Conservation (phyloP, 768 basidiomycete species). For the Psilocybe sp. region DNA sequence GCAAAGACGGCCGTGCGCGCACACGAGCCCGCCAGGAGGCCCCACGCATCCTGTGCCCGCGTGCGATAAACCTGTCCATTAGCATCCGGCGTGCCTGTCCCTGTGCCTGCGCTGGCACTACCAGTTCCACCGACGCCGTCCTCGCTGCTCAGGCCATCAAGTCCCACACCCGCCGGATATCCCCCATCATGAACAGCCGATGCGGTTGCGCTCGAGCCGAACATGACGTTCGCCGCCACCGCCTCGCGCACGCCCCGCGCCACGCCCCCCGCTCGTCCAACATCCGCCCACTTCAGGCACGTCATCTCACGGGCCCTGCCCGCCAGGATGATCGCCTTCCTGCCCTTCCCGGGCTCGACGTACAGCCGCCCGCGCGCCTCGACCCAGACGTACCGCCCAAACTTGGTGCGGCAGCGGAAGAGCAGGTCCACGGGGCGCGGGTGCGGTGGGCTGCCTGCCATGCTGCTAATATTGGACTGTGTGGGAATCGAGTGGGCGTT, state of each 20-base stretch:
- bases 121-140: conserved; percentile 39
- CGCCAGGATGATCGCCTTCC: conserved; percentile 91
- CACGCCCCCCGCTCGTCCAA: conserved; percentile 52
- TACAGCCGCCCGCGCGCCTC: conserved; percentile 88
- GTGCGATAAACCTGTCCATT: too few relatives aligned
- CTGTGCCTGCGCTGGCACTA: too few relatives aligned
- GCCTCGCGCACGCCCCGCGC: conserved; percentile 14
- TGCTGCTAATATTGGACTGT: not conserved
- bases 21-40: too few relatives aligned
- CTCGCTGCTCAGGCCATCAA: conserved; percentile 61
- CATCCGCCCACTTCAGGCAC: conserved; percentile 54
- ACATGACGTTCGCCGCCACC: not conserved
- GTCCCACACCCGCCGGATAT: conserved; percentile 48
- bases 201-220: not conserved
- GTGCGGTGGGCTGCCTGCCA: conserved; percentile 1
- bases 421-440: conserved; percentile 77
- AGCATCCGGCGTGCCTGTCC: too few relatives aligned
- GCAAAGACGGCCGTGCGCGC: too few relatives aligned
- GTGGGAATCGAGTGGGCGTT: not conserved
- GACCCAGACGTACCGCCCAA: conserved; percentile 76
- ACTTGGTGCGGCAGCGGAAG: conserved; percentile 76
- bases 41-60: too few relatives aligned
- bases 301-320: conserved; percentile 75
- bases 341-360: conserved; percentile 89
- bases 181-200: conserved; percentile 40